Base-by-base conservation (phyloP, 352 stramenopile species). In the Globisporangium canariense region DNA sequence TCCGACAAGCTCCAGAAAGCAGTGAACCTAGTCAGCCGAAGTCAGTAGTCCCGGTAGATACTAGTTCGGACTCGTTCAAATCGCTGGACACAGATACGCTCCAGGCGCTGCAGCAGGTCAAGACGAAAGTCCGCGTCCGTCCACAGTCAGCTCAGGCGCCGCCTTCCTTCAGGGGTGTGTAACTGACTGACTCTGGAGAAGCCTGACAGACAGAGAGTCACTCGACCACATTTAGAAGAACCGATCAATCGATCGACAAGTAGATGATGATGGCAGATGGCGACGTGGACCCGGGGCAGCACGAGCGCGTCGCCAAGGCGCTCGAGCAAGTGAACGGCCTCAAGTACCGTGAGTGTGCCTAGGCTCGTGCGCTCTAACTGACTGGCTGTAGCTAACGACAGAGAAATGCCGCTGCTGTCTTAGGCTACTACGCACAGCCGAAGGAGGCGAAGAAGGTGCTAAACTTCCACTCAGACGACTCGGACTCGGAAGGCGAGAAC, bases 261-360 rank as follows among this genome's bases (percentile, higher is more conserved):
- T n/a, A n/a, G 22, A 1, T 25, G 25, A 34, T 2, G 36, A 57
- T 45, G 32, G 43, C 10, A 11, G 49, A 66, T 47, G 14, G 16
- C 14, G 68, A 64, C 5, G 60, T 71, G 10, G 60, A 76, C n/a
- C 43, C 50, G 2, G 67, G 64, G 14, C 85, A 88, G 62, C 83
- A 91, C 56, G 71, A 82, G 59, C 80, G 83, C 47, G 83, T 91
- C 34, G 65, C 67, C 30, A 79, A 78, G 50, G 83, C 81, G 30
- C 78, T 91, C 13, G 80, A 89, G 60, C 83, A 91, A 62, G 74
- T 89, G 69, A 91, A 91, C 53, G 78, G 70, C 0, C 63, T 91
- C 3, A 75, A 75, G 68, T 90, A 91, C 59, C 77, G 83, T 45
- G 51, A 58, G 30, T 58, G 22, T 36, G n/a, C 2, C 13, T 41